phyloP scores from a whole-genome alignment of 352 stramenopile species.

The Blastocystis sp. region DNA sequence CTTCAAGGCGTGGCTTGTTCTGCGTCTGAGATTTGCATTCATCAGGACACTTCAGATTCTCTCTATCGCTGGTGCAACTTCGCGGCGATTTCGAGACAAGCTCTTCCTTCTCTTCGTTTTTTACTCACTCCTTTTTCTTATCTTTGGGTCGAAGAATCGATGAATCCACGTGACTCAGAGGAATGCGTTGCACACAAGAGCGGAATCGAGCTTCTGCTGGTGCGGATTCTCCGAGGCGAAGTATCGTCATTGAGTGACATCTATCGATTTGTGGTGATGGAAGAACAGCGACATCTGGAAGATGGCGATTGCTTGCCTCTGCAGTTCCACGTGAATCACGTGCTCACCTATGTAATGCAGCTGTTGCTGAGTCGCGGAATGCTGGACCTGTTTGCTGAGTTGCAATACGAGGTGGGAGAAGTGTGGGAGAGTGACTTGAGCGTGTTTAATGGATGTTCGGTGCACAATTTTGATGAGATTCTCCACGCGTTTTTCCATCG shows the following conservation, averaged over 20 bases:
- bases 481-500: not conserved
- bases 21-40: not conserved
- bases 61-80: slow-evolving; percentile 11
- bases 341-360: not conserved
- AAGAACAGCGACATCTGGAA: slow-evolving; percentile 20
- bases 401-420: not conserved
- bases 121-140: not conserved
- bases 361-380: not conserved
- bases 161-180: not conserved
- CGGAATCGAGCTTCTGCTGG: not conserved
- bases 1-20: slow-evolving; percentile 6
- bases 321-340: not conserved
- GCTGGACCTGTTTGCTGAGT: not conserved
- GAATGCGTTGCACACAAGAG: slow-evolving; percentile 34
- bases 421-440: not conserved
- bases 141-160: not conserved
- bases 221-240: not conserved
- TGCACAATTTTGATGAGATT: not conserved
- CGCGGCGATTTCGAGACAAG: not conserved
- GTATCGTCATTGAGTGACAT: not conserved
- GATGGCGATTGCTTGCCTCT: not conserved
- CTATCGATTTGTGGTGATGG: slow-evolving; percentile 50
- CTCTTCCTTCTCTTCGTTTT: not conserved
- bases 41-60: not conserved
- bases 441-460: not conserved